Conservation (phyloP, 768 basidiomycete genomes). For the Leccinellum rugosiceps region DNA sequence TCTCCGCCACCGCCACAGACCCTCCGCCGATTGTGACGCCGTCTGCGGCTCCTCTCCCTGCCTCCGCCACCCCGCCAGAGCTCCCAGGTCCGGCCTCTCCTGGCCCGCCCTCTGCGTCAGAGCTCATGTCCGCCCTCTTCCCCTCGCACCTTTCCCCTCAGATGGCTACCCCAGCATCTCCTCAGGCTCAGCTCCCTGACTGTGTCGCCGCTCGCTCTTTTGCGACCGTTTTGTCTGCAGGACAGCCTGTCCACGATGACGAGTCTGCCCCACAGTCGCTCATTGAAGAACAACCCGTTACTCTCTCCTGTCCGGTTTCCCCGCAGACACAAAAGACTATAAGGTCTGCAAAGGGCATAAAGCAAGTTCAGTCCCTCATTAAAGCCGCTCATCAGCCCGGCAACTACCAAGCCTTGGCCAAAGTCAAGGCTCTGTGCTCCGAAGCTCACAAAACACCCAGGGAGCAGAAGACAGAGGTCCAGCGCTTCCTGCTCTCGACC, state of each 20-base stretch:
- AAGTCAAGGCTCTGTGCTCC: constrained; percentile 43
- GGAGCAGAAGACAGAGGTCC: constrained; percentile 44
- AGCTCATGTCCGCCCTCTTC: constrained; percentile 18
- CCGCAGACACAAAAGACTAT: constrained; percentile 12
- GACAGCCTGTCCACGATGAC: constrained; percentile 26
- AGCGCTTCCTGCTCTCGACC: constrained; percentile 39
- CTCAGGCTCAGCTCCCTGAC: constrained; percentile 33
- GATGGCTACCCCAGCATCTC: constrained; percentile 32
- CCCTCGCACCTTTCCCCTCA: constrained; percentile 21
- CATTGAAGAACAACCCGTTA: constrained; percentile 17
- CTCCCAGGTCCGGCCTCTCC: not conserved
- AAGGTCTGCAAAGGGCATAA: constrained; percentile 36
- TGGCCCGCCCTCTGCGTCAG: constrained; percentile 14
- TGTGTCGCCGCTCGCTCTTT: constrained; percentile 35
- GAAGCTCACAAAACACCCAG: constrained; percentile 43
- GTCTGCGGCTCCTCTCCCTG: not conserved
- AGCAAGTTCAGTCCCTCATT: constrained; percentile 42
- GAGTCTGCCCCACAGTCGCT: constrained; percentile 22
- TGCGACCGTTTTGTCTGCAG: constrained; percentile 31
- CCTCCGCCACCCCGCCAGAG: constrained; percentile 2
- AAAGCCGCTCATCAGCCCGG: constrained; percentile 42
- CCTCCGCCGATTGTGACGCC: constrained; percentile 7
- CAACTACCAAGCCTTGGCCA: constrained; percentile 38
- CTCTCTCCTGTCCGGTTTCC: constrained; percentile 25
- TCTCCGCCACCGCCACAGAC: not conserved